Conservation (phyloP, 169 alveolate genomes). For the Plasmodium ovale region DNA sequence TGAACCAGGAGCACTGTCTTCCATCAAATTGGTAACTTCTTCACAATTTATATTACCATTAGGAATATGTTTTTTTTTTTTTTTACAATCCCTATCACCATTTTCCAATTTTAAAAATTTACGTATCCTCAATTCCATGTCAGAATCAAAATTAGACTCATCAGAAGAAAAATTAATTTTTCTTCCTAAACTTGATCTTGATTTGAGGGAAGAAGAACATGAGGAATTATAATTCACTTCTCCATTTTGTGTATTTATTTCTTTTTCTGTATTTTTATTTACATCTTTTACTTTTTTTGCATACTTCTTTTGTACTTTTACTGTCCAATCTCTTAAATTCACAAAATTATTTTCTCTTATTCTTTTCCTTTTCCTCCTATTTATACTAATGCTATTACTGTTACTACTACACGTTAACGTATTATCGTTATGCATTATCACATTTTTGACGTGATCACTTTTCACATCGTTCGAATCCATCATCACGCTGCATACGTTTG, state of each 20-base stretch:
- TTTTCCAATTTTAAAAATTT: constrained; percentile 19
- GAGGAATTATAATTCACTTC: not conserved
- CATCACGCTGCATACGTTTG: too few species aligned
- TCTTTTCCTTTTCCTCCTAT: constrained; percentile 26
- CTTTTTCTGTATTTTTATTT: not conserved
- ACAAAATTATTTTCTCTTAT: constrained; percentile 14
- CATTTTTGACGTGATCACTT: not conserved
- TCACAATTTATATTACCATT: too few species aligned
- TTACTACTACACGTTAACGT: not conserved
- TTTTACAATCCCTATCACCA: not conserved
- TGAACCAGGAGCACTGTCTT: too few species aligned
- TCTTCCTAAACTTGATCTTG: constrained; percentile 26
- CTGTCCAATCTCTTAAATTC: constrained; percentile 61
- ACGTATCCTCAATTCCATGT: constrained; percentile 23
- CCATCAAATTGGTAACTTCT: too few species aligned
- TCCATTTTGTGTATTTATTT: not conserved
- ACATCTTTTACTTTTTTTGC: constrained; percentile 13
- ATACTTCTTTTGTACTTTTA: constrained; percentile 38
- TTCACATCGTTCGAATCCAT: too few species aligned
- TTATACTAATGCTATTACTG: too few species aligned
- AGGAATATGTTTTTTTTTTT: constrained; percentile 9
- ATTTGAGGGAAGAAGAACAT: constrained; percentile 36
- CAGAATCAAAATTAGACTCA: constrained; percentile 55
- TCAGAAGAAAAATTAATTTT: constrained; percentile 31
- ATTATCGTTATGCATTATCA: not conserved